A percentile compares a stretch with the other conserved stretches of the same genome.
Evolutionary conservation across 2,329 filamentous ascomycete species (phyloP).

Genomic region (Fragosphaeria purpurea): DNA sequence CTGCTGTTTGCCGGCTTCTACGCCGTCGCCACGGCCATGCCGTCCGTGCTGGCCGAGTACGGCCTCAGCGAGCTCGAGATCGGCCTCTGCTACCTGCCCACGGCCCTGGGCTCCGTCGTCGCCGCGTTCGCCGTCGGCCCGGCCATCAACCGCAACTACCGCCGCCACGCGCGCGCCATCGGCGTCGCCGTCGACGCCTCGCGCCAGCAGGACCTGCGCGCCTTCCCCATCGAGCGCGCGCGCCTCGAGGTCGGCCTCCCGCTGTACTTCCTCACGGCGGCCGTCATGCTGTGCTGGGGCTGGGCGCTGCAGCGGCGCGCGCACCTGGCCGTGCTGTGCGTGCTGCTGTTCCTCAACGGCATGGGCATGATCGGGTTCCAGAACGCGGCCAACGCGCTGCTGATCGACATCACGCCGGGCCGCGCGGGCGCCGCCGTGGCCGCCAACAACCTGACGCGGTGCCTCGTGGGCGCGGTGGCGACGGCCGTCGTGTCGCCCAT

Average conservation of each 20-base stretch:
- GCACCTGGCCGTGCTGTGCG: constrained; percentile 34
- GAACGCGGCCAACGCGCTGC: constrained; percentile 40
- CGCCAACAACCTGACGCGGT: constrained; percentile 46
- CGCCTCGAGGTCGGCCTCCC: constrained; percentile 40
- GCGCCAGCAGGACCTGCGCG: constrained; percentile 37
- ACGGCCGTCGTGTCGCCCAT: constrained; percentile 43
- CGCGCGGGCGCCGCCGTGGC: constrained; percentile 44
- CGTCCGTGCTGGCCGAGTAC: constrained; percentile 38
- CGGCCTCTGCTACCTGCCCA: constrained; percentile 43
- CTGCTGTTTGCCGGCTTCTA: constrained; percentile 42
- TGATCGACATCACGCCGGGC: constrained; percentile 46
- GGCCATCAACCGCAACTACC: constrained; percentile 58
- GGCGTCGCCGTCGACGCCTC: constrained; percentile 44
- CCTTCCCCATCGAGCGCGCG: constrained; percentile 42
- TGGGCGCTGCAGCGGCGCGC: constrained; percentile 37
- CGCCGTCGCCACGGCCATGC: constrained; percentile 35
- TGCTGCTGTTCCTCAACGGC: constrained; percentile 37
- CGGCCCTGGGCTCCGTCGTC: constrained; percentile 38
- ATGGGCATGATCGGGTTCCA: constrained; percentile 43
- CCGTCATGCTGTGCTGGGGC: constrained; percentile 39
- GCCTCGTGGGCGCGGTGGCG: constrained; percentile 42
- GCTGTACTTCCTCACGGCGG: constrained; percentile 38
- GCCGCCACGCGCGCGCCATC: constrained; percentile 44
- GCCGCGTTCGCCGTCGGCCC: constrained; percentile 39
- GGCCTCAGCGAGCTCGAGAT: constrained; percentile 45